Evolutionary conservation across 441 rosid genomes (phyloP).

Genomic region (Erodium moschatum): DNA sequence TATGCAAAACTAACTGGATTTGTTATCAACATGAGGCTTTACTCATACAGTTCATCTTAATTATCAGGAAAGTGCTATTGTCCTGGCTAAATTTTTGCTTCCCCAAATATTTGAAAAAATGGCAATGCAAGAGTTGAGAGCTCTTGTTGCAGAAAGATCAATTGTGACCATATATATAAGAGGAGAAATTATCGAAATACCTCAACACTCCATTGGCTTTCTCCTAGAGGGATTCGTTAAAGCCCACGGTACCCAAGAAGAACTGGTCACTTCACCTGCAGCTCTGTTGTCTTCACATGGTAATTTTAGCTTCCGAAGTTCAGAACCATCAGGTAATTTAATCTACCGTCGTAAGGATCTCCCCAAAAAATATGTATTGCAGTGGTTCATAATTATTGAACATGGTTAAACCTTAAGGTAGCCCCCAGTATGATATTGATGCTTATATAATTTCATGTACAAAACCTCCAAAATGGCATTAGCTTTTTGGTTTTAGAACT

Average conservation of each 20-base stretch:
- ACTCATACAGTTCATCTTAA: background rate
- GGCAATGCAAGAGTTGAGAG: conserved; percentile 70
- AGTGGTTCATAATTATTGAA: background rate
- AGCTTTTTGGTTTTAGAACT: background rate
- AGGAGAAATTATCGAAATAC: conserved; percentile 65
- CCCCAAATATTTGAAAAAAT: conserved; percentile 80
- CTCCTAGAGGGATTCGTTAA: conserved; percentile 70
- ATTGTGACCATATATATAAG: conserved; percentile 39
- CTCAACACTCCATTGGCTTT: conserved; percentile 52
- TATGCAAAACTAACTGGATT: background rate
- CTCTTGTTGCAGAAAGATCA: conserved; percentile 61
- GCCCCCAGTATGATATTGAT: background rate
- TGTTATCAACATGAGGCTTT: conserved; percentile 3
- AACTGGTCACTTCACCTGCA: conserved; percentile 58
- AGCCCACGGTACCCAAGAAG: conserved; percentile 47
- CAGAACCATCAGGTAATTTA: conserved; percentile 43
- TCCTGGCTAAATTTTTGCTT: conserved; percentile 62
- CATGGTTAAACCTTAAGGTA: background rate
- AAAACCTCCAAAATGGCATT: background rate
- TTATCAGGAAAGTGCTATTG: conserved; percentile 71
- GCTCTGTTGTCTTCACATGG: conserved; percentile 39
- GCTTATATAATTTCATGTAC: background rate
- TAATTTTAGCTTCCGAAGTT: conserved; percentile 40
- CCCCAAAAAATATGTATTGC: too few species aligned
- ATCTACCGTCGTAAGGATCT: background rate